Evolutionary conservation across 306 rosid species (phyloP), one percentile per base, ranked within the genome.

Genomic region (Geum urbanum): DNA sequence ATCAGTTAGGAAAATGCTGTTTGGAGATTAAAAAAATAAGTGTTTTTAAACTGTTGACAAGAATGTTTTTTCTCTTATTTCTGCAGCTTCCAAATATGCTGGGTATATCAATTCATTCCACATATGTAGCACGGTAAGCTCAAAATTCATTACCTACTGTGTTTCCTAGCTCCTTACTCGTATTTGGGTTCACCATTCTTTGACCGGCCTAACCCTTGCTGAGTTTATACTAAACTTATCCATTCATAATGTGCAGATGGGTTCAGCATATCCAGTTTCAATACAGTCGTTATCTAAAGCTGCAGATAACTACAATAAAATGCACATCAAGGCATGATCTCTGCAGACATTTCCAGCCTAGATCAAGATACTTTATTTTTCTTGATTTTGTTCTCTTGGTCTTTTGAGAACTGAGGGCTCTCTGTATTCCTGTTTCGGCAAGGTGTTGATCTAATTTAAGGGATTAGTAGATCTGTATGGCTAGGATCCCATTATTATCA

Each of bases 21-120:
- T 41, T 64, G 16, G 16, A 43, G 35, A 11, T 41, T 18, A 5
- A 6, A 19, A 6, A 11, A 64, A 20, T 7, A 9, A 13, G 71
- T 37, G 52, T 37, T 32, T 20, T 5, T 40, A 20, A 7, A 40
- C 19, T 13, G 32, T 54, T 18, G 50, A 69, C 41, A 14, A n/a
- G 39, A 53, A 41, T 52, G 10, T 13, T 5, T 22, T 12, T 8
- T 18, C n/a, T 19, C 71, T 74, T 73, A 6, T 43, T 46, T 71
- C 61, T 71, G 58, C 97, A 94, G 99, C 99, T 78, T 94, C 99
- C 60, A 94, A 94, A 77, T 94, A 88, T 74, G 97, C 99, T 6
- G 99, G 99, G 49, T 94, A 94, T 70, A 87, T 94, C 66, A 82
- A 79, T 76, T 85, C 99, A 44, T 95, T 91, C 85, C 83, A 94